Base-by-base conservation (phyloP, 2,329 filamentous ascomycete species). In the Juglanconis oblonga region DNA sequence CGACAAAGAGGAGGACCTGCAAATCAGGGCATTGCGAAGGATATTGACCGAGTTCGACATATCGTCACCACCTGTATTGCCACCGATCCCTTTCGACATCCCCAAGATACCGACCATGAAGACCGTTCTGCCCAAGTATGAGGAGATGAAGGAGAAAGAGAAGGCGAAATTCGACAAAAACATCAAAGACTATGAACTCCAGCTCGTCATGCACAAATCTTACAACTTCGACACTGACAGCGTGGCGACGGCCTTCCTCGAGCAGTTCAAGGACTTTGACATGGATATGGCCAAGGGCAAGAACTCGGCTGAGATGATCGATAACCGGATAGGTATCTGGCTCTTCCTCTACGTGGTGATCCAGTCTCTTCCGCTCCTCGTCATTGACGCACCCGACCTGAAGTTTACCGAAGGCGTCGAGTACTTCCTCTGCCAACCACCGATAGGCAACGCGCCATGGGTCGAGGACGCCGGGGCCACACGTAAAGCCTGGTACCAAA, bases 41-140 rank as follows among this genome's bases (percentile, higher is more conserved):
- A 84, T 97, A 11, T 81, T 97, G 64, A 87, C 85, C 66, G 94
- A 98, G 74, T 97, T 92, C 69, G 95, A 99, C 71, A 86, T 89
- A 62, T 94, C 90, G 8, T 91, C 88, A 13, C 92, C 94, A 1
- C 95, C 95, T 0, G 92, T 98, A 0, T 85, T 94, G 61, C 95
- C 95, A 0, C 92, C 94, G 0, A 87, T 98, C 58, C 94, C 95
- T 0, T 98, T 94, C 69, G 94, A 98, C 70, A 80, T 91, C 4
- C 94, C 95, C 3, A 83, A 87, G 65, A 75, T 96, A 31, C 94
- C 94, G 0, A 83, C 82, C 1, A 82, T 96, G 67, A 80, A 82
- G 36, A 79, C 85, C 1, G 81, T 92, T 17, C 81, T 88, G 58
- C 81, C 85, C 45, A 88, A 86, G 48, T 90, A 85, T 70, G 75